Evolutionary conservation across 306 rosid species (phyloP).

Genomic region (Quercus rubra): DNA sequence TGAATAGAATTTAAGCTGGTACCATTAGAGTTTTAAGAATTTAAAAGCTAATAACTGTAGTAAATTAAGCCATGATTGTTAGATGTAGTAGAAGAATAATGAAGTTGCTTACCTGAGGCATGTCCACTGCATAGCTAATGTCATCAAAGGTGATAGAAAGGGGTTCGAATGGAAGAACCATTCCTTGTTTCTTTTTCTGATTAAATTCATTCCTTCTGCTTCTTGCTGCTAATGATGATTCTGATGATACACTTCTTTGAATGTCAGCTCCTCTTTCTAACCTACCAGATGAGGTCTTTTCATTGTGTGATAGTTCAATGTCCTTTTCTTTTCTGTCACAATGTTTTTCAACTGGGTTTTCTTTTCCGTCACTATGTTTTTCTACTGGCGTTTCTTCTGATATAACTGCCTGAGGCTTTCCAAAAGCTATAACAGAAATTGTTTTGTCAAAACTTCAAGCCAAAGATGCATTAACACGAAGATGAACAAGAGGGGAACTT

Average conservation of each 20-base stretch:
- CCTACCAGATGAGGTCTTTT: no score
- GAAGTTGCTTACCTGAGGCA: slow-evolving; percentile 50
- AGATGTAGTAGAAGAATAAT: no score
- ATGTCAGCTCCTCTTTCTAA: neutral
- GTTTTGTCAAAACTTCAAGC: neutral
- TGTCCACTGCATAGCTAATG: slow-evolving; percentile 70
- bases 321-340: neutral
- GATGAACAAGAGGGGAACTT: slow-evolving; percentile 15
- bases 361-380: no score
- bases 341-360: no score
- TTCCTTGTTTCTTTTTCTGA: slow-evolving; percentile 38
- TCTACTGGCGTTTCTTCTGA: slow-evolving; percentile 24
- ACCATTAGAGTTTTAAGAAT: no score
- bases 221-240: slow-evolving; percentile 7
- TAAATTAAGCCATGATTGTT: no score
- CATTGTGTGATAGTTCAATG: no score
- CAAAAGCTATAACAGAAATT: slow-evolving; percentile 41
- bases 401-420: slow-evolving; percentile 59
- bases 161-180: slow-evolving; percentile 91
- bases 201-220: neutral
- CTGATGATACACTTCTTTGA: slow-evolving; percentile 11
- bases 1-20: no score
- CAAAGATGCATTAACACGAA: slow-evolving; percentile 1
- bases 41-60: no score
- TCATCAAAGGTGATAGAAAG: slow-evolving; percentile 72